A percentile compares a stretch with the other conserved stretches of the same genome.
Conservation (phyloP, 1,284 basidiomycete species). For the Trichosporon sp. region DNA sequence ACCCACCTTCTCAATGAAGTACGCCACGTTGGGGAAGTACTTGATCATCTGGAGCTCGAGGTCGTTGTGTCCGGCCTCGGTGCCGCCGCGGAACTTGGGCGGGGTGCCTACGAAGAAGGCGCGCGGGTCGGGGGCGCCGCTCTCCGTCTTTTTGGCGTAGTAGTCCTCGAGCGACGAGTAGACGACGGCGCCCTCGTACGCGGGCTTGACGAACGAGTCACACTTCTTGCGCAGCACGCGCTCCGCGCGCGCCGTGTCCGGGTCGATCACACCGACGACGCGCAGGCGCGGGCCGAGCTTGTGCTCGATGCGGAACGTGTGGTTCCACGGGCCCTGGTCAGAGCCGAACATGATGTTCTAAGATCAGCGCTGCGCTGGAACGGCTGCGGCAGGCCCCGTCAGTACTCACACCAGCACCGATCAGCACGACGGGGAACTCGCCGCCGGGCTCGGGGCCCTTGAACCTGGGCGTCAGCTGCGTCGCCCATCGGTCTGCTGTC, state of each 20-base stretch:
- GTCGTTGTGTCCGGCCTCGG: conserved; percentile 66
- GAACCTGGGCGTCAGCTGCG: not conserved
- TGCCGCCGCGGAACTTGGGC: conserved; percentile 84
- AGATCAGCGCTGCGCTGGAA: not conserved
- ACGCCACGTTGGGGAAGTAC: conserved; percentile 80
- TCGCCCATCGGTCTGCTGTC: not conserved
- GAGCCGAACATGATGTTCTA: conserved; percentile 88
- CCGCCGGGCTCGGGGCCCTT: conserved; percentile 49
- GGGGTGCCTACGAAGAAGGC: conserved; percentile 89
- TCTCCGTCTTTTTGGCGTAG: conserved; percentile 57
- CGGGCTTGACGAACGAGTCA: conserved; percentile 86
- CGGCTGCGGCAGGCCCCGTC: not conserved
- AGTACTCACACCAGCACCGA: conserved; percentile 68
- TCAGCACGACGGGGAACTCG: conserved; percentile 83
- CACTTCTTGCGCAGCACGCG: conserved; percentile 83
- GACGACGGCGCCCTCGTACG: conserved; percentile 87
- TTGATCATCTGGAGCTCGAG: conserved; percentile 86
- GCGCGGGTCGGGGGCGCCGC: conserved; percentile 15
- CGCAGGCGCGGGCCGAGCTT: conserved; percentile 96
- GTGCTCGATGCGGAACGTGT: conserved; percentile 90
- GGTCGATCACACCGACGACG: conserved; percentile 91
- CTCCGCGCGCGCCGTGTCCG: conserved; percentile 74
- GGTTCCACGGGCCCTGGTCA: conserved; percentile 63
- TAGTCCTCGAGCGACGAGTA: conserved; percentile 87
- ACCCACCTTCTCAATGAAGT: conserved; percentile 78